Evolutionary conservation across 225 moss, liverwort and hornwort genomes (phyloP), one percentile per base, ranked within the genome.

Genomic region (Antitrichia curtipendula): DNA sequence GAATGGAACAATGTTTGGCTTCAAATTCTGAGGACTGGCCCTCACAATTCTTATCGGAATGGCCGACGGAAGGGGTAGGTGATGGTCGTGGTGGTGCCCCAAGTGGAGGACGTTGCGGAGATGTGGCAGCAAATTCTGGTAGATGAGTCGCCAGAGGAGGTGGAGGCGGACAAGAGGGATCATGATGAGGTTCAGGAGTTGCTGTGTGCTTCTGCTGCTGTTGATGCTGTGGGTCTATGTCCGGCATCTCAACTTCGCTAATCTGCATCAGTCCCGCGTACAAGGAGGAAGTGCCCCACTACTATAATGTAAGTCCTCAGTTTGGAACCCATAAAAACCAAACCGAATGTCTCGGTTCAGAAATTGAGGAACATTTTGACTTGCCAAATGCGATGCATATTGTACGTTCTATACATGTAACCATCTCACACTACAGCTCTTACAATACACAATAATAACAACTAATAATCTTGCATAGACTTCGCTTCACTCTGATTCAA

Each of bases 1-100:
- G 95, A 77, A 96, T 95, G 52, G 95, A 92, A 82, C 76, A 82
- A 83, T 95, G 91, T 54, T 90, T 93, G 82, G 82, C 92, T 64
- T 95, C 95, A 84, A 89, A 72, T 60, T 89, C 92, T 34, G 89
- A 82, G 32, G 82, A 78, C 18, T 71, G 82, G 31, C 36, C 82
- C 28, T 80, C 82, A 78, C 52, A 73, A 72, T 79, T 84, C 82
- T 73, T 88, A 2, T 78, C 86, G 27, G 72, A 64, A 78, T 76
- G 78, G 45, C 62, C 70, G 16, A 16, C 76, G 20, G 82, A 85
- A 72, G 74, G 91, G 75, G 61, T 89, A 88, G 80, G 63, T 70
- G 73, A 84, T 78, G 84, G 85, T 77, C 58, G 88, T 87, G 65
- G 88, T 88, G 61, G 92, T 72, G 49, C 85, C 66, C 45, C 71